Base-by-base conservation (phyloP, 2,329 filamentous ascomycete genomes). In the Cytospora paraplurivora region DNA sequence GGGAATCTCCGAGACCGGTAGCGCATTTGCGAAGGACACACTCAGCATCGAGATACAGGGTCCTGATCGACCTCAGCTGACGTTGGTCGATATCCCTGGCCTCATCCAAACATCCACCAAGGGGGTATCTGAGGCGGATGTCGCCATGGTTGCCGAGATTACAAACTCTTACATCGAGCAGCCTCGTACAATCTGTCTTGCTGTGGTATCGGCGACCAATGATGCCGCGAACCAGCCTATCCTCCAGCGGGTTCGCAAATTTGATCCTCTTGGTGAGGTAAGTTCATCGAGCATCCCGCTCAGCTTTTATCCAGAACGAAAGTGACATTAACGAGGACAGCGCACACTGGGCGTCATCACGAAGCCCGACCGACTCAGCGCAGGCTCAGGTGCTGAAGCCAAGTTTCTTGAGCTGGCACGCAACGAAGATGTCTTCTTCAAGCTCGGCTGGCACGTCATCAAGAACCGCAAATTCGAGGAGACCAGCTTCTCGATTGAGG, bases 381-480 rank as follows among this genome's bases (percentile, higher is more conserved):
- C 27, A 1, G 56, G 51, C 3, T 63, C 62, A 3, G 62, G 56
- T 50, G 37, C 62, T 0, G 62, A 63, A 8, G 7, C 49, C 7
- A 59, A 38, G 0, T 63, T 63, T 13, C 62, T 63, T 0, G 56
- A 63, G 13, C 62, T 63, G 0, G 62, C 62, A 6, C 56, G 62
- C 19, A 63, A 63, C 19, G 51, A 59, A 6, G 34, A 63, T 17
- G 62, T 63, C 17, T 3, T 55, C 1, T 63, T 59, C 41, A 73
- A 71, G 62, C 75, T 63, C 0, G 56, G 62, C 0, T 63, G 56
- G 62, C 62, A 88, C 72, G 79, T 81, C 62, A 81, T 82, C 69
- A 82, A 87, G 79, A 80, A 87, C 69, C 88, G 85, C 78, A 82
- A 86, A 74, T 88, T 88, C 68, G 71, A 83, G 64, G 79, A 76